Conservation (phyloP, 179 eudicot species). For the Patellifolia procumbens region DNA sequence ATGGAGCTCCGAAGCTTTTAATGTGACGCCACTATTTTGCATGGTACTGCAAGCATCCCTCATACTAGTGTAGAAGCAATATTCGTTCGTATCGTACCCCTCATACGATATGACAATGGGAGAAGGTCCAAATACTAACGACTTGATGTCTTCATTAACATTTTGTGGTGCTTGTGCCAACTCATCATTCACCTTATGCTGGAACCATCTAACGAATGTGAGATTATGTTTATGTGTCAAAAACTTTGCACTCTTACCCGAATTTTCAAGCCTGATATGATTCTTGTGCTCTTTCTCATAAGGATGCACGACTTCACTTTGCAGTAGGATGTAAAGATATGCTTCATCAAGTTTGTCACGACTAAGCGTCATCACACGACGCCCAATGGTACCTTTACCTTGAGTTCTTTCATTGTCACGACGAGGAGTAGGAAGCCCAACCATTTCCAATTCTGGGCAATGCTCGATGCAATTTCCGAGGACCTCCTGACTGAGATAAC, state of each 20-base stretch:
- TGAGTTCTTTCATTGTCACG: not conserved
- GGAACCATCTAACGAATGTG: conserved; percentile 8
- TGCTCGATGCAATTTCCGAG: not conserved
- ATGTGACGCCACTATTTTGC: conserved; percentile 17
- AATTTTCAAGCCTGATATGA: not conserved
- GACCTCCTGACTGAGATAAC: conserved; percentile 7
- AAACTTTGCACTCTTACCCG: not conserved
- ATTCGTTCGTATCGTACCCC: conserved; percentile 6
- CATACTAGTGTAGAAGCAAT: not conserved
- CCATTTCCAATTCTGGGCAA: not conserved
- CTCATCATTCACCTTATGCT: not conserved
- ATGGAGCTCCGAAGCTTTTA: not conserved
- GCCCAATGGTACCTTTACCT: not conserved
- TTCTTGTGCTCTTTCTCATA: not conserved
- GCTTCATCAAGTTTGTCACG: not conserved
- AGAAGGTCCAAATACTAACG: not conserved
- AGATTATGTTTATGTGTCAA: not conserved
- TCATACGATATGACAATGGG: not conserved
- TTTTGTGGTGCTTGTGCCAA: no score
- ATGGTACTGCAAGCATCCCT: not conserved
- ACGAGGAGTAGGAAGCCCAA: conserved; percentile 17
- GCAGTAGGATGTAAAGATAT: conserved; percentile 2
- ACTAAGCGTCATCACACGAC: not conserved
- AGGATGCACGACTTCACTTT: conserved; percentile 4
- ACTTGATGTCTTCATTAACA: not conserved